A percentile compares a stretch with the other conserved stretches of the same genome.
These are phyloP conservation scores for Amanita fuliginea DNA, from an alignment of 768 basidiomycete species.

Conservation along the genomic window DNA sequence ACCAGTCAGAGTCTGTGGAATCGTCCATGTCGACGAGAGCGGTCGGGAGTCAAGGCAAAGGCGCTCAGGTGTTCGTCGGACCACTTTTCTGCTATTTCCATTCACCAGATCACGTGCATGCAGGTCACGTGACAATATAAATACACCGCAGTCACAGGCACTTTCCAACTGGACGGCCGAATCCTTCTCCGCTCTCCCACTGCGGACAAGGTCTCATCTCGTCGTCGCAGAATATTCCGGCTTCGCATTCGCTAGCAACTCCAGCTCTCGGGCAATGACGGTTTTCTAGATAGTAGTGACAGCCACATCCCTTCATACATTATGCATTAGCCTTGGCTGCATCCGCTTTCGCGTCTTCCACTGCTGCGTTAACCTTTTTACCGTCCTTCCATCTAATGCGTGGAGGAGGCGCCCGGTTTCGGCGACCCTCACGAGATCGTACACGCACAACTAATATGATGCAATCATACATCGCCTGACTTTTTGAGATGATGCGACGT, in stretches of 20 bases:
- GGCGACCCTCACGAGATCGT: conserved; percentile 87
- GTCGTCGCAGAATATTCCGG: conserved; percentile 37
- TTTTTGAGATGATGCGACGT: conserved; percentile 16
- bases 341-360: conserved; percentile 81
- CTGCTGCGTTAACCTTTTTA: conserved; percentile 94
- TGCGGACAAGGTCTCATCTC: not conserved
- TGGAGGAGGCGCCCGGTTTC: conserved; percentile 96
- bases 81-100: conserved; percentile 1
- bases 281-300: conserved; percentile 69
- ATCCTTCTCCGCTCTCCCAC: not conserved
- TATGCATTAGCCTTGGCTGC: conserved; percentile 44
- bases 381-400: conserved; percentile 93
- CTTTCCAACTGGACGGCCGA: not conserved
- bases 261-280: conserved; percentile 49
- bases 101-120: not conserved
- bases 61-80: not conserved
- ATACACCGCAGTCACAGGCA: not conserved
- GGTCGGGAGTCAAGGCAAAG: too few species aligned
- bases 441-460: conserved; percentile 86
- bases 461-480: not conserved
- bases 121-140: not conserved
- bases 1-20: conserved; percentile 36
- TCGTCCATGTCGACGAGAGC: conserved; percentile 23
- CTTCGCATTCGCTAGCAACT: conserved; percentile 73
- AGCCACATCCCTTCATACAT: conserved; percentile 32